Evolutionary conservation across 2,329 filamentous ascomycete species (phyloP).

Genomic region (Monilinia vaccinii-corymbosi): DNA sequence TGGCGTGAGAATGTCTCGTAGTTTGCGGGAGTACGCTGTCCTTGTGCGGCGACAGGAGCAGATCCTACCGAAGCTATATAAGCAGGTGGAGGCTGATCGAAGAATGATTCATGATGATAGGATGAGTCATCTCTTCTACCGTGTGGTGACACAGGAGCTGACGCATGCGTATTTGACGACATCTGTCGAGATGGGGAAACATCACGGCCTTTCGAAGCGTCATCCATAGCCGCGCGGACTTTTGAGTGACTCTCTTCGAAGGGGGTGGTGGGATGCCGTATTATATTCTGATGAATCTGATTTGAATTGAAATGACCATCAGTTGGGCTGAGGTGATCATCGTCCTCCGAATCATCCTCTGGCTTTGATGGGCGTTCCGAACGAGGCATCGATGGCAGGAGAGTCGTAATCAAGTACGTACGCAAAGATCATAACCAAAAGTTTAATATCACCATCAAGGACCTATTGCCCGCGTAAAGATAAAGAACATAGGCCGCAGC

Average conservation of each 20-base stretch:
- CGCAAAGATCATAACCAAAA: background rate
- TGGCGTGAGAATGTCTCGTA: constrained; percentile 24
- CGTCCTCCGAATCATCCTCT: constrained; percentile 15
- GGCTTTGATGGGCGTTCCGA: constrained; percentile 22
- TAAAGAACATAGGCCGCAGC: background rate
- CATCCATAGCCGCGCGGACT: background rate
- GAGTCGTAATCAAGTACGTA: background rate
- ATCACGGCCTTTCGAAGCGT: background rate
- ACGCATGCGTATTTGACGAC: background rate
- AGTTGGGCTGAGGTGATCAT: constrained; percentile 23
- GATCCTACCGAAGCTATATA: constrained; percentile 12
- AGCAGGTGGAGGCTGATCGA: constrained; percentile 22
- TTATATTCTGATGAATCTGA: constrained; percentile 10
- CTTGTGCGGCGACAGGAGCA: constrained; percentile 1
- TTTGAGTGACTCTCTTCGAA: background rate
- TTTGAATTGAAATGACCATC: constrained; percentile 27
- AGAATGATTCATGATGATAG: constrained; percentile 4
- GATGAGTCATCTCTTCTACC: background rate
- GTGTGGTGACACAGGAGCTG: background rate
- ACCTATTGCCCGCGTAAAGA: too few relatives aligned
- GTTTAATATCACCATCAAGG: background rate
- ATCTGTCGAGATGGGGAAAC: background rate
- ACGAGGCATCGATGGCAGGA: constrained; percentile 2
- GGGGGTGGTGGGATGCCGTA: constrained; percentile 1
- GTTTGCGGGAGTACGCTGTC: constrained; percentile 3